Evolutionary conservation across 2,329 filamentous ascomycete species (phyloP), one percentile per base, ranked within the genome.

Genomic region (Neocucurbitaria cava): DNA sequence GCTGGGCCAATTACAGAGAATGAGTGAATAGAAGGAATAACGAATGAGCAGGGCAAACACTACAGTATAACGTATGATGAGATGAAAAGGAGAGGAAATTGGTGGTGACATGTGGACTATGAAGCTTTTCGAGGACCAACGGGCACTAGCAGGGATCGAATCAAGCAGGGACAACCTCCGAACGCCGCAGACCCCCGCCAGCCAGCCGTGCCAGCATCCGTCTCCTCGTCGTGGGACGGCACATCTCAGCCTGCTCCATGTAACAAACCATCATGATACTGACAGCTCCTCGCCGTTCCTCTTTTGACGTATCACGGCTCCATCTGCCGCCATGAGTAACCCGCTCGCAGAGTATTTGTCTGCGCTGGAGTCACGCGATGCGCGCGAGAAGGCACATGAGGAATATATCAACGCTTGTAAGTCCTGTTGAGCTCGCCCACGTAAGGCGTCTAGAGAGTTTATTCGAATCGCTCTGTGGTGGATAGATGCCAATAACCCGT

Each of bases 271-370:
- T 48, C 46, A 71, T 72, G 69, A 59, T 49, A 64, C 40, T 23
- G 48, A 48, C 6, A 54, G 46, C 31, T 33, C 43, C 3, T 18
- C 5, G 21, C 20, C 23, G 43, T 40, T 30, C 58, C 30, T 23
- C n/a, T 45, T 45, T 30, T 20, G 33, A 40, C 23, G 18, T 38
- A 20, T 38, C 46, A 35, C 54, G 36, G 28, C 50, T 58, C n/a
- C 45, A 63, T 24, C 43, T 62, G 11, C 73, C 71, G 63, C 71
- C 73, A 87, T 87, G 85, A 82, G 86, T 60, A 85, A 85, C 79
- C 96, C 93, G 90, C 85, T 88, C 69, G 87, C 90, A 63, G 90
- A 96, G 69, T 97, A 96, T 75, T 82, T 91, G 58, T 81, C 85
- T 58, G 89, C 89, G 61, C 82, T 98, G 62, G 84, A 87, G 64